These are phyloP conservation scores for Neurospora sp. DNA, from an alignment of 495 filamentous ascomycete genomes.

Conservation along the genomic window DNA sequence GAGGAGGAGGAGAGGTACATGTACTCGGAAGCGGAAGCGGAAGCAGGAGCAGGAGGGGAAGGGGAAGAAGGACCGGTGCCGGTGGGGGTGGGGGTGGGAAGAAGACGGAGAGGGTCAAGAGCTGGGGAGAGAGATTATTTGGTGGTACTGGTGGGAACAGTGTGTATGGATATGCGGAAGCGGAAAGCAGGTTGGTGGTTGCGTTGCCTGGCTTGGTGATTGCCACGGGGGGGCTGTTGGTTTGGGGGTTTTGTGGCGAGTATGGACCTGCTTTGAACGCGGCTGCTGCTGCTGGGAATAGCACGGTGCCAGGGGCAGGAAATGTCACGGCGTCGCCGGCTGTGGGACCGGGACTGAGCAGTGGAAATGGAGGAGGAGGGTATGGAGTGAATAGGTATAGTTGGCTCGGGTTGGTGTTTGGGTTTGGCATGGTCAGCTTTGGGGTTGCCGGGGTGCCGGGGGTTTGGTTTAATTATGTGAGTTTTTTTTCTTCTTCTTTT, in stretches of 20 bases:
- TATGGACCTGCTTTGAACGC: background rate
- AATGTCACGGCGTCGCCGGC: background rate
- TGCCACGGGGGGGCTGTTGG: slow-evolving; percentile 18
- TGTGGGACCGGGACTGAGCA: background rate
- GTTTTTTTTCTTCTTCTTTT: slow-evolving; percentile 2
- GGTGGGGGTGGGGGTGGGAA: no score
- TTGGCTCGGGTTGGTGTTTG: slow-evolving; percentile 24
- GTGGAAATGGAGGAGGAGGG: background rate
- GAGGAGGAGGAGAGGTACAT: background rate
- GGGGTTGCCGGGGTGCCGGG: slow-evolving; percentile 19
- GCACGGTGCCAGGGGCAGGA: background rate
- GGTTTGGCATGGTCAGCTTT: slow-evolving; percentile 22
- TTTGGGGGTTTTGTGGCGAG: slow-evolving; percentile 24
- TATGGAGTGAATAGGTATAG: background rate
- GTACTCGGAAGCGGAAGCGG: background rate
- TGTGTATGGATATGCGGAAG: slow-evolving; percentile 17
- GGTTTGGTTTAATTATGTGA: slow-evolving; percentile 24
- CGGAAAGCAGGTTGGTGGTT: slow-evolving; percentile 17
- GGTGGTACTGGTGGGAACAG: background rate
- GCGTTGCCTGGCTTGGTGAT: slow-evolving; percentile 16
- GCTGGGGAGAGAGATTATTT: background rate
- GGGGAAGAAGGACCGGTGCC: background rate
- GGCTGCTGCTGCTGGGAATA: background rate
- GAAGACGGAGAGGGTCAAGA: background rate
- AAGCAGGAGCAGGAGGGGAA: background rate